Base-by-base conservation (phyloP, 2,329 filamentous ascomycete genomes). In the Daldinia eschscholtzii region DNA sequence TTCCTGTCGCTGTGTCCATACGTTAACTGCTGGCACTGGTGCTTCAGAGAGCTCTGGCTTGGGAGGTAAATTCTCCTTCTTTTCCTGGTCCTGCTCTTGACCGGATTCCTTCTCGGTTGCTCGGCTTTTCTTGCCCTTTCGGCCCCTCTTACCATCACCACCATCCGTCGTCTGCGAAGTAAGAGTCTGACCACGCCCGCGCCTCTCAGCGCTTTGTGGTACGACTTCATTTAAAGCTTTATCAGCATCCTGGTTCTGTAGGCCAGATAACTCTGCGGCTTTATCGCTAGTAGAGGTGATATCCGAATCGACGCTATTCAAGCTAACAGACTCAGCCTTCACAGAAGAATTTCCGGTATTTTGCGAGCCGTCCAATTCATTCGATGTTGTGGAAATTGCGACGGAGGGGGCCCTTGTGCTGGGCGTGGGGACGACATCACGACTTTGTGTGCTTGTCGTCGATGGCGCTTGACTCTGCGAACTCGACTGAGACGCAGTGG, bases 1-100 rank as follows among this genome's bases (percentile, higher is more conserved):
- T 75, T 93, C 91, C 74, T 87, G 91, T 63, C 94, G 88, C 80
- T 94, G 89, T 70, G 90, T 87, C 95, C 96, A 99, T 70, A 94
- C 84, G 79, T 99, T 99, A 65, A 98, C 92, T 1, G 89, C 80
- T 0, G 96, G 96, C 48, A 92, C 85, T 33, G 93, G 92, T 18
- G 95, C 95, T 68, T 96, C 93, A 53, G 91, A 91, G 46, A 97
- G 84, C 74, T 91, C 87, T 50, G 88, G 82, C 75, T 90, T 89
- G 13, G 83, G 83, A 68, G 88, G 82, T 67, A 87, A 86, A 72
- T 88, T 88, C 74, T 90, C 88, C 72, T 90, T 89, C 50, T 86
- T 83, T 18, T 86, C 83, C 30, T 78, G 77, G 18, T 83, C 82
- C 60, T 83, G 80, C 55, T 85, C 81, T 71, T 84, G 82, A 60